Evolutionary conservation across 371 early-diverging fungal species (phyloP).

Genomic region (Caulochytrium protostelioides): DNA sequence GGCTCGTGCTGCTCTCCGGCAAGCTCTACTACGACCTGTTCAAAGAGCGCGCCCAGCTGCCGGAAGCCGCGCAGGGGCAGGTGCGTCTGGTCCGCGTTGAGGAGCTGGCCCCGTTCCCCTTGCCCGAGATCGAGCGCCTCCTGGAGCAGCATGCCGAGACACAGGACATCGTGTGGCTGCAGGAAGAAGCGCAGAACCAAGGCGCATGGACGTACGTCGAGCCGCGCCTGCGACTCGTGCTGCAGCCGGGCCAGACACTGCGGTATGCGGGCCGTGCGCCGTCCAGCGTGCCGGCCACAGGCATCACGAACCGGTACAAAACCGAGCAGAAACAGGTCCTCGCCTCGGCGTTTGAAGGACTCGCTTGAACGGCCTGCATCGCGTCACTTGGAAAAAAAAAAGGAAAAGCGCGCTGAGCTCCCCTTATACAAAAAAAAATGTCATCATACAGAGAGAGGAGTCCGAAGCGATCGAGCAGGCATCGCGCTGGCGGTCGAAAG

Average conservation of each 20-base stretch:
- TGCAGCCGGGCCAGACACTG: conserved; percentile 25
- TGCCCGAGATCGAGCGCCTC: conserved; percentile 39
- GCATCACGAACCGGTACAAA: no score
- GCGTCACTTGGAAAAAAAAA: no score
- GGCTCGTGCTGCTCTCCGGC: conserved; percentile 66
- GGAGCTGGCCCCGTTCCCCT: conserved; percentile 84
- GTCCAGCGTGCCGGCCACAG: conserved; percentile 56
- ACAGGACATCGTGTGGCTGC: conserved; percentile 61
- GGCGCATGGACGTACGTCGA: conserved; percentile 72
- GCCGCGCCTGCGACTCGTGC: conserved; percentile 52
- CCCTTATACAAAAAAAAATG: no score
- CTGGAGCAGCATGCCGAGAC: conserved; percentile 15
- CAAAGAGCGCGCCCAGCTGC: conserved; percentile 44
- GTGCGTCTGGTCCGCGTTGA: conserved; percentile 75
- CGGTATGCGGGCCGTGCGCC: conserved; percentile 46
- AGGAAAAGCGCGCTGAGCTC: no score
- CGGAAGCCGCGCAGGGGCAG: conserved; percentile 20
- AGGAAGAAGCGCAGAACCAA: conserved; percentile 87
- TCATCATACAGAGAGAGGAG: no score
- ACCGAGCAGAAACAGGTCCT: no score
- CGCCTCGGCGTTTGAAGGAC: no score
- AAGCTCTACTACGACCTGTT: conserved; percentile 76
- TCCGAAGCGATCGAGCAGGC: no score
- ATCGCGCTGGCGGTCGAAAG: no score
- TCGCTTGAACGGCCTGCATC: no score